phyloP scores from a whole-genome alignment of 352 stramenopile genomes.

The Globisporangium viniferum region DNA sequence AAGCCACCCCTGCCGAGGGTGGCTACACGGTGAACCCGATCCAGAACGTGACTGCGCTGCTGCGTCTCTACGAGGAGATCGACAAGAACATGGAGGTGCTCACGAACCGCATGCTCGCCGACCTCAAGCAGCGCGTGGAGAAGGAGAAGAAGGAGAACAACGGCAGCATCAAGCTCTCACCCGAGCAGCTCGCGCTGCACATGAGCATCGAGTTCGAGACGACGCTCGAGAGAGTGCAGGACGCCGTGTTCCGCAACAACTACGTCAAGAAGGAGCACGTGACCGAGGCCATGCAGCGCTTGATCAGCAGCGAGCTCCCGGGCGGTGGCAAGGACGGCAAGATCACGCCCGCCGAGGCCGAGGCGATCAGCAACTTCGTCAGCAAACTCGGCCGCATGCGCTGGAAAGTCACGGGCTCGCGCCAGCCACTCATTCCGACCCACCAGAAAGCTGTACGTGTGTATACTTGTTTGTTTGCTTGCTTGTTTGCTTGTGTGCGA shows the following conservation, averaged over 20 bases:
- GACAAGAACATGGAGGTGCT: conserved; percentile 84
- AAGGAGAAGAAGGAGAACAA: conserved; percentile 42
- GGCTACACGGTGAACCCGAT: conserved; percentile 62
- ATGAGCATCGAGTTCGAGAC: conserved; percentile 84
- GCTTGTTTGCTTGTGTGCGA: background rate
- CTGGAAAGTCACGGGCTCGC: conserved; percentile 79
- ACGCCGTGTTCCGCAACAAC: conserved; percentile 83
- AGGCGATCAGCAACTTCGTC: conserved; percentile 72
- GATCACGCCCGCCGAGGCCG: conserved; percentile 59
- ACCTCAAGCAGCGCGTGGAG: conserved; percentile 54
- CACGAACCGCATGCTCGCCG: conserved; percentile 61
- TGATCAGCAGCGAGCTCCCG: conserved; percentile 53
- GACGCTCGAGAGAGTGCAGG: conserved; percentile 77
- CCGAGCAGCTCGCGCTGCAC: conserved; percentile 69
- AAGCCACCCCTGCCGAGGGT: conserved; percentile 20
- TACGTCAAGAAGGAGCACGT: conserved; percentile 81
- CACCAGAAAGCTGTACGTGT: conserved; percentile 36
- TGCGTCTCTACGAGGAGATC: conserved; percentile 80
- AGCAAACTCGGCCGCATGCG: conserved; percentile 63
- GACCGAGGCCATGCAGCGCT: conserved; percentile 58
- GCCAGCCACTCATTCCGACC: conserved; percentile 61
- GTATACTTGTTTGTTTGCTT: background rate
- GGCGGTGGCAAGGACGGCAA: conserved; percentile 45
- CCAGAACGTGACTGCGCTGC: conserved; percentile 62
- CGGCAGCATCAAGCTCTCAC: conserved; percentile 44